These are phyloP conservation scores for Alternaria longipes DNA, from an alignment of 2,329 filamentous ascomycete species.

Conservation along the genomic window DNA sequence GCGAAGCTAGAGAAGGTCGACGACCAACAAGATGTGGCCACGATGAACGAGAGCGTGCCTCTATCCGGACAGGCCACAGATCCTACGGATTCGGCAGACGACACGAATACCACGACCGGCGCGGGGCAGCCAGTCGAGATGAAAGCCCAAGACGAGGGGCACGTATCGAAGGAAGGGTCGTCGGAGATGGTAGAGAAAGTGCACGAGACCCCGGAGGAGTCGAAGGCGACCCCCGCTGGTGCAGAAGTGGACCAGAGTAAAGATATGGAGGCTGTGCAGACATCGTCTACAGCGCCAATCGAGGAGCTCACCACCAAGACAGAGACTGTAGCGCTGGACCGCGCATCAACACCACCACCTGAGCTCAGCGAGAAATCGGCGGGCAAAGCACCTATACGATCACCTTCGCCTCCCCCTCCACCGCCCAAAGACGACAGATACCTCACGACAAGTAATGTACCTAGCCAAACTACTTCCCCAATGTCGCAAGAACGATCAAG, in stretches of 20 bases:
- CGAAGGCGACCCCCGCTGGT: neutral
- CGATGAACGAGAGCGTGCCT: constrained; percentile 1
- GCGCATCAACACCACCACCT: constrained; percentile 33
- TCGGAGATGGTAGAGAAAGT: constrained; percentile 1
- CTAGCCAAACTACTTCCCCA: constrained; percentile 51
- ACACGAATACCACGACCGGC: constrained; percentile 14
- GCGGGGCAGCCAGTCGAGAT: constrained; percentile 35
- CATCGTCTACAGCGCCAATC: constrained; percentile 18
- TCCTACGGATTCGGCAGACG: neutral
- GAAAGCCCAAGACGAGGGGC: constrained; percentile 16
- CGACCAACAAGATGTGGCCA: constrained; percentile 13
- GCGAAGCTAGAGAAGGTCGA: constrained; percentile 30
- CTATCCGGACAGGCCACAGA: constrained; percentile 1
- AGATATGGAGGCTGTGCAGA: constrained; percentile 7
- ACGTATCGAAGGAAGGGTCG: constrained; percentile 8
- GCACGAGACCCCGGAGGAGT: neutral
- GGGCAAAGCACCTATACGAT: constrained; percentile 43
- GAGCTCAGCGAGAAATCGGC: constrained; percentile 34
- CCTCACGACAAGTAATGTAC: constrained; percentile 53
- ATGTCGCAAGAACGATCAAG: constrained; percentile 50
- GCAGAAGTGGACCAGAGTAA: neutral
- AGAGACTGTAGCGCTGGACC: constrained; percentile 16
- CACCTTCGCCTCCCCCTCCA: constrained; percentile 57
- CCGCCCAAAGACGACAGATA: constrained; percentile 63
- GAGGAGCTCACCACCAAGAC: constrained; percentile 33